A percentile compares a stretch with the other conserved stretches of the same genome.
Conservation (phyloP, 805 yeast species). For the Nakazawaea ambrosiae region DNA sequence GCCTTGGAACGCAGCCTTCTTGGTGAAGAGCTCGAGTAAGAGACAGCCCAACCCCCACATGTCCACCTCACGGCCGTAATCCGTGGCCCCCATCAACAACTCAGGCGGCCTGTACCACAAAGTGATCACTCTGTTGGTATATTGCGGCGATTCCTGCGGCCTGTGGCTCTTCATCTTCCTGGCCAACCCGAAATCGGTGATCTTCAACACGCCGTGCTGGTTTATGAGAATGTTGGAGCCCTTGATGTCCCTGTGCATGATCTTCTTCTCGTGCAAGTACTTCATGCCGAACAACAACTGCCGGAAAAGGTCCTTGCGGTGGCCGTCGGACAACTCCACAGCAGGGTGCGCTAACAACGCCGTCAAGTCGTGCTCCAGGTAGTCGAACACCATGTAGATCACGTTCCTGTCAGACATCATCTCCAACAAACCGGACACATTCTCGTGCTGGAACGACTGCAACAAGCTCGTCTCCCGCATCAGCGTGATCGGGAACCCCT, state of each 20-base stretch:
- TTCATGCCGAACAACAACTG: conserved; percentile 64
- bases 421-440: conserved; percentile 76
- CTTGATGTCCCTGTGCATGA: conserved; percentile 76
- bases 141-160: conserved; percentile 57
- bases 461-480: conserved; percentile 82
- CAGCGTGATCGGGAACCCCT: conserved; percentile 95
- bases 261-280: conserved; percentile 60
- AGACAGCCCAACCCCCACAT: conserved; percentile 97
- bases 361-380: conserved; percentile 88
- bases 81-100: conserved; percentile 80
- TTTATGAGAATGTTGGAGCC: conserved; percentile 72
- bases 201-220: conserved; percentile 53
- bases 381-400: conserved; percentile 87
- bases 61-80: conserved; percentile 86
- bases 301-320: conserved; percentile 57
- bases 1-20: conserved; percentile 79
- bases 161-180: conserved; percentile 59
- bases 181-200: conserved; percentile 81
- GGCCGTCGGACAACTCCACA: conserved; percentile 52
- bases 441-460: conserved; percentile 75
- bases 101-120: conserved; percentile 98
- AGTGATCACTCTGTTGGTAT: conserved; percentile 93
- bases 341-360: conserved; percentile 79
- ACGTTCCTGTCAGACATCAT: conserved; percentile 79
- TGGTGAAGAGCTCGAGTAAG: conserved; percentile 70